These are phyloP conservation scores for Physcomitrellopsis africana DNA, from an alignment of 225 moss, liverwort and hornwort species.

Conservation along the genomic window DNA sequence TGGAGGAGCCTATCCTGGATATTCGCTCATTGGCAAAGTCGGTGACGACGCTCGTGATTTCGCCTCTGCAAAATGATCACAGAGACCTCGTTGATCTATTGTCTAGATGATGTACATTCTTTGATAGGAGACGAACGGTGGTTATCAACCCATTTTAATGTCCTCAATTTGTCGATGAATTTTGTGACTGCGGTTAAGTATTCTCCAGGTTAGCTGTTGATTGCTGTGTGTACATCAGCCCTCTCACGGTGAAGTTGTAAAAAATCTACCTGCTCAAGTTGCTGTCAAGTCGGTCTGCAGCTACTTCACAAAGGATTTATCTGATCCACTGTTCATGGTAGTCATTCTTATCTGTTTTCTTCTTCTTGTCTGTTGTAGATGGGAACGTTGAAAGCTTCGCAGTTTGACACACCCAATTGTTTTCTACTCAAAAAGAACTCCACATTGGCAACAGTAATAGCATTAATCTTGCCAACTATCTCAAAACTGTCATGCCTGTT, in stretches of 20 bases:
- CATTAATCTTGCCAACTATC: too few relatives aligned
- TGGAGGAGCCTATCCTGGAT: conserved; percentile 43
- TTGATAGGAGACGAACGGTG: not conserved
- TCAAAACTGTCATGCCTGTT: too few relatives aligned
- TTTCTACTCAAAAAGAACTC: too few relatives aligned
- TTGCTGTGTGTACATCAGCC: conserved; percentile 2
- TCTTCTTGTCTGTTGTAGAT: not conserved
- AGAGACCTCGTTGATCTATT: conserved; percentile 32
- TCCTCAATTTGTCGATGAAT: not conserved
- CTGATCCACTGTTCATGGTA: not conserved
- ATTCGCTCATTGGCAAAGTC: conserved; percentile 67
- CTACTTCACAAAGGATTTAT: conserved; percentile 15
- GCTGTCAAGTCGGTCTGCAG: conserved; percentile 12
- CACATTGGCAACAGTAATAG: too few relatives aligned
- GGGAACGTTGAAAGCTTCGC: too few relatives aligned
- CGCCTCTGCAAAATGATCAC: conserved; percentile 9
- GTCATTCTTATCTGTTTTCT: not conserved
- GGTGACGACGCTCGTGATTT: conserved; percentile 78
- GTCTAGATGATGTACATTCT: conserved; percentile 18
- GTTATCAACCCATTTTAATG: conserved; percentile 11
- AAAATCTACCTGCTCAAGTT: conserved; percentile 11
- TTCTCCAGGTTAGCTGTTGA: not conserved
- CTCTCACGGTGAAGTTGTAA: conserved; percentile 22
- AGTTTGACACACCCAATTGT: too few relatives aligned
- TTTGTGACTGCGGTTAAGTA: not conserved